Conservation (phyloP, 306 rosid species). For the Urtica urens region DNA sequence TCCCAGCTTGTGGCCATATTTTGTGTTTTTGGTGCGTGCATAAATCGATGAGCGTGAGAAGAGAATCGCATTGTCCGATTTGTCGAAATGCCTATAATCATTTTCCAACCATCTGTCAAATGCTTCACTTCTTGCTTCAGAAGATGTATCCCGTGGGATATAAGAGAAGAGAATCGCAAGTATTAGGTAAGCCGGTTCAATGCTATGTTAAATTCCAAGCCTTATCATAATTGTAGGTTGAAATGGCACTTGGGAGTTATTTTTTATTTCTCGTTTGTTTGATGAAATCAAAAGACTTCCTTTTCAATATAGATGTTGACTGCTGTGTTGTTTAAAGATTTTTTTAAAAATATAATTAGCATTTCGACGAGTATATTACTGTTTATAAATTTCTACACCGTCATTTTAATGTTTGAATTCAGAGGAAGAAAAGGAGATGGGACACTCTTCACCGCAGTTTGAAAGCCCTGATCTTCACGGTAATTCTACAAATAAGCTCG, state of each 20-base stretch:
- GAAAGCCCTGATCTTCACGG: slow-evolving; percentile 24
- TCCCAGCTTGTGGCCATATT: slow-evolving; percentile 83
- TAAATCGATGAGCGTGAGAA: slow-evolving; percentile 31
- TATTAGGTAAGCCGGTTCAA: slow-evolving; percentile 52
- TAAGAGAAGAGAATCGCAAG: slow-evolving; percentile 46
- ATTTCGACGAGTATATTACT: background rate
- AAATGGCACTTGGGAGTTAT: no score
- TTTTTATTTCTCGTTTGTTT: no score
- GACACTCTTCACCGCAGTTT: slow-evolving; percentile 51
- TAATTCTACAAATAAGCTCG: slow-evolving; percentile 20
- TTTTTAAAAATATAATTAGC: no score
- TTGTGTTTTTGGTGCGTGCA: slow-evolving; percentile 92
- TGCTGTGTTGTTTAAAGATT: background rate
- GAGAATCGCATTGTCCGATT: slow-evolving; percentile 59
- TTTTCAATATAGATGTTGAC: no score
- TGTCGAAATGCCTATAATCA: slow-evolving; percentile 58
- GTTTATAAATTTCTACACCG: background rate
- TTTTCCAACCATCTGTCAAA: slow-evolving; percentile 59
- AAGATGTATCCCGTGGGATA: slow-evolving; percentile 56
- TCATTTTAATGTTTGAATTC: slow-evolving; percentile 9
- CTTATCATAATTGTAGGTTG: no score
- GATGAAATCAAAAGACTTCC: no score
- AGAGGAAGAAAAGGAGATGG: slow-evolving; percentile 51
- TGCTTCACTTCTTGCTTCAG: slow-evolving; percentile 65
- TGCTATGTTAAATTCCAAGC: no score